These are phyloP conservation scores for Entrophospora sp. DNA, from an alignment of 192 early-diverging fungal species.

Conservation along the genomic window DNA sequence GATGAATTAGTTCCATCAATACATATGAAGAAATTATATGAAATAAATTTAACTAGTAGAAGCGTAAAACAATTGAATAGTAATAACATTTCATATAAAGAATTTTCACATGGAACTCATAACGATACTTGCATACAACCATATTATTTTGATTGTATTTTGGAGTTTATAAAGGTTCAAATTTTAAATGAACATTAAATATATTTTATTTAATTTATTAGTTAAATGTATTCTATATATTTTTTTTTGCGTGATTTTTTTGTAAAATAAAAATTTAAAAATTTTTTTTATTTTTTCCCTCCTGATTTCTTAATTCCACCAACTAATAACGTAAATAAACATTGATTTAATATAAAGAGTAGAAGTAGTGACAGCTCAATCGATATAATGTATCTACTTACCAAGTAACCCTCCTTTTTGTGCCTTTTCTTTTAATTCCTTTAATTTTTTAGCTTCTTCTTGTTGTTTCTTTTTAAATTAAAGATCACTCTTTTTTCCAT, in stretches of 20 bases:
- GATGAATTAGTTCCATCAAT: constrained; percentile 85
- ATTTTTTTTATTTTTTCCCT: constrained; percentile 39
- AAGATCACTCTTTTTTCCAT: no score
- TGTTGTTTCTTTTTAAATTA: constrained; percentile 67
- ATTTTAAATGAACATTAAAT: not conserved
- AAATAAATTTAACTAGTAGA: constrained; percentile 44
- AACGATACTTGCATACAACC: constrained; percentile 84
- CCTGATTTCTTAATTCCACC: constrained; percentile 66
- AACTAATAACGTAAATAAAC: constrained; percentile 19
- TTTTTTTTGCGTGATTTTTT: no score
- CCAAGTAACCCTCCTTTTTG: constrained; percentile 43
- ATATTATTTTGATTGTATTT: constrained; percentile 76
- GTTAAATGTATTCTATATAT: no score
- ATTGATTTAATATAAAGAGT: not conserved
- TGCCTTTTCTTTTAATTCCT: constrained; percentile 56
- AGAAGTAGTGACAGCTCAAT: not conserved
- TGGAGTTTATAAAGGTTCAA: constrained; percentile 34
- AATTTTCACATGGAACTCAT: constrained; percentile 79
- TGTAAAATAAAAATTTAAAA: no score
- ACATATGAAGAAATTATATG: constrained; percentile 77
- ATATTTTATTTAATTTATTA: no score
- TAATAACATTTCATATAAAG: no score
- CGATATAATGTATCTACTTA: constrained; percentile 22
- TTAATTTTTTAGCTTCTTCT: constrained; percentile 63
- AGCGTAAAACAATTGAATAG: no score